Conservation (phyloP, 768 basidiomycete species). For the Russula earlei region DNA sequence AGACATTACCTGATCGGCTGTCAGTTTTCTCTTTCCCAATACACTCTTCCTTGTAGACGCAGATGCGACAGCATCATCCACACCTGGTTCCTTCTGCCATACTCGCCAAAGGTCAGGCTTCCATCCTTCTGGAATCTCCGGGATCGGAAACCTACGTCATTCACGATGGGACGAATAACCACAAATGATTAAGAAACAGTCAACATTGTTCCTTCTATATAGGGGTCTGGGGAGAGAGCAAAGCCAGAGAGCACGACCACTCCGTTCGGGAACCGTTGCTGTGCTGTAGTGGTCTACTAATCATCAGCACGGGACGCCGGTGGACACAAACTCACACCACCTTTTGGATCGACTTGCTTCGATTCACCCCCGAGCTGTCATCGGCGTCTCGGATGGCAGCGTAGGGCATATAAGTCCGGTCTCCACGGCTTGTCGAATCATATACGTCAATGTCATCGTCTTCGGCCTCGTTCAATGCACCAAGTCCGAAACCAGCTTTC, state of each 20-base stretch:
- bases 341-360: constrained; percentile 1
- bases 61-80: constrained; percentile 29
- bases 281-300: constrained; percentile 19
- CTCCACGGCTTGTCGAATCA: constrained; percentile 34
- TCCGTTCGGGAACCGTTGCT: constrained; percentile 63
- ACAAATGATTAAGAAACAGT: constrained; percentile 21
- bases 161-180: constrained; percentile 18
- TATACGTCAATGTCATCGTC: constrained; percentile 88
- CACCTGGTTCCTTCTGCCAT: constrained; percentile 43
- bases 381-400: constrained; percentile 57
- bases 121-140: constrained; percentile 80
- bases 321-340: neutral
- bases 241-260: constrained; percentile 69
- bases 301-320: neutral
- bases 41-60: constrained; percentile 46
- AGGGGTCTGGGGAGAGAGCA: constrained; percentile 51
- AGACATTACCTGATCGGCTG: constrained; percentile 10
- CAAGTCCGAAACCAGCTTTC: constrained; percentile 78
- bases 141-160: constrained; percentile 63
- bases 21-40: constrained; percentile 28
- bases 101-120: constrained; percentile 72
- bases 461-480: constrained; percentile 87
- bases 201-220: constrained; percentile 65
- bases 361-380: constrained; percentile 39
- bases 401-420: constrained; percentile 50